Conservation (phyloP, 768 basidiomycete species). For the Hericium coralloides region DNA sequence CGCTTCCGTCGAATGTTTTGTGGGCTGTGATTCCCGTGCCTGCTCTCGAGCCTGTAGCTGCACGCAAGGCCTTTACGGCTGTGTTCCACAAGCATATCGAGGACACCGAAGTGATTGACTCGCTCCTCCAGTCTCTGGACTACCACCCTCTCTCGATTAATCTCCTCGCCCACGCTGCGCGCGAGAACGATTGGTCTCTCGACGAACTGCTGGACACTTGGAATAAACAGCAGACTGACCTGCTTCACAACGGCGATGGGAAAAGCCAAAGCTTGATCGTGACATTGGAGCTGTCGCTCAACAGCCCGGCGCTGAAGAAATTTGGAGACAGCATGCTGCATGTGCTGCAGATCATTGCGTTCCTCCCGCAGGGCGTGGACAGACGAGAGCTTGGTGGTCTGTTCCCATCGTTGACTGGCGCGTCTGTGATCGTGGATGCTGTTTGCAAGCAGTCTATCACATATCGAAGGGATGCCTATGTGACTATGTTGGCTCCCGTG, state of each 20-base stretch:
- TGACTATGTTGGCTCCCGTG: background rate
- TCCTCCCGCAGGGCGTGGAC: background rate
- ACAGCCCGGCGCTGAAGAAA: background rate
- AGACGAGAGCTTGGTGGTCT: background rate
- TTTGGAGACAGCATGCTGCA: background rate
- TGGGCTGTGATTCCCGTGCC: background rate
- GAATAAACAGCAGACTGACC: background rate
- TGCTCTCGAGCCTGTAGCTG: background rate
- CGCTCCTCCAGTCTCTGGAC: background rate
- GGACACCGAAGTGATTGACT: background rate
- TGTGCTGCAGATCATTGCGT: background rate
- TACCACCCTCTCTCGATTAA: background rate
- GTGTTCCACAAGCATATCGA: background rate
- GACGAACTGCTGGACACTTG: background rate
- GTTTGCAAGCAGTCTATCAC: background rate
- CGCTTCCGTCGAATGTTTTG: background rate
- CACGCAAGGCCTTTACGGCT: background rate
- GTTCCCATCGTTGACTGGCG: background rate
- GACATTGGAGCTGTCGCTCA: background rate
- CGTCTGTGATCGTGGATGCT: background rate
- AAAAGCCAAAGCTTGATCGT: background rate
- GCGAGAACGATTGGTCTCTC: background rate
- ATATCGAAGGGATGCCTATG: background rate
- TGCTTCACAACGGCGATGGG: background rate
- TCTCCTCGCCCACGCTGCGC: background rate